Percentiles rank a stretch among this genome's conserved stretches.
Conservation (phyloP, 352 stramenopile species). For the Hyaloperonospora brassicae region DNA sequence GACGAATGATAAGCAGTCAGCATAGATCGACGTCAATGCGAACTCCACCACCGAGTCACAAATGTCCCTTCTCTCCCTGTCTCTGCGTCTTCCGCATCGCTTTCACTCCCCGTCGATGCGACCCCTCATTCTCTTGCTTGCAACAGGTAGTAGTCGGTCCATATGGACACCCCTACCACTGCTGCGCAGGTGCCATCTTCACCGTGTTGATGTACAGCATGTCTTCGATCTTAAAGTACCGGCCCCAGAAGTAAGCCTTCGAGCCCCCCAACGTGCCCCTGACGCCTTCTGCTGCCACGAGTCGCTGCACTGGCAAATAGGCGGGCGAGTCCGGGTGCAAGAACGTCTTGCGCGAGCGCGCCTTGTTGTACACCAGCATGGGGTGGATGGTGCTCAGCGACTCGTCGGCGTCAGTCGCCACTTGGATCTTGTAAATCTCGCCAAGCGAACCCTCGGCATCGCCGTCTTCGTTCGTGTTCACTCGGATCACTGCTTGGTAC, state of each 20-base stretch:
- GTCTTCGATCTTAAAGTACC: constrained; percentile 73
- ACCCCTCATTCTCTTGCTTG: constrained; percentile 11
- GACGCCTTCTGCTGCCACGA: constrained; percentile 47
- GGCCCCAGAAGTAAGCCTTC: constrained; percentile 85
- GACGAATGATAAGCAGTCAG: too few relatives aligned
- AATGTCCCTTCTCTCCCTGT: background rate
- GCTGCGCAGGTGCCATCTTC: constrained; percentile 68
- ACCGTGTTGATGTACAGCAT: constrained; percentile 85
- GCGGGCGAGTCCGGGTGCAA: constrained; percentile 73
- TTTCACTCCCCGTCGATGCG: constrained; percentile 16
- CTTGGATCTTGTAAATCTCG: constrained; percentile 89
- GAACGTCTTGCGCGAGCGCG: constrained; percentile 79
- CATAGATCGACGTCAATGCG: too few relatives aligned
- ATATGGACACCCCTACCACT: constrained; percentile 43
- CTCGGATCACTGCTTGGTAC: constrained; percentile 82
- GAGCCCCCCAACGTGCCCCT: constrained; percentile 62
- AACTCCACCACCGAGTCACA: background rate
- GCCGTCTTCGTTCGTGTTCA: constrained; percentile 66
- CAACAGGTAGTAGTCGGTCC: background rate
- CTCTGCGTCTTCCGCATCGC: background rate
- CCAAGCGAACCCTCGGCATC: constrained; percentile 62
- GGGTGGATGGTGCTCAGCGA: constrained; percentile 60
- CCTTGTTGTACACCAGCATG: constrained; percentile 88
- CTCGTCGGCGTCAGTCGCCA: constrained; percentile 57
- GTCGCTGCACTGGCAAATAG: constrained; percentile 56